A percentile compares a stretch with the other conserved stretches of the same genome.
These are phyloP conservation scores for Persicaria tinctoria DNA, from an alignment of 148 eudicot genomes.

Conservation along the genomic window DNA sequence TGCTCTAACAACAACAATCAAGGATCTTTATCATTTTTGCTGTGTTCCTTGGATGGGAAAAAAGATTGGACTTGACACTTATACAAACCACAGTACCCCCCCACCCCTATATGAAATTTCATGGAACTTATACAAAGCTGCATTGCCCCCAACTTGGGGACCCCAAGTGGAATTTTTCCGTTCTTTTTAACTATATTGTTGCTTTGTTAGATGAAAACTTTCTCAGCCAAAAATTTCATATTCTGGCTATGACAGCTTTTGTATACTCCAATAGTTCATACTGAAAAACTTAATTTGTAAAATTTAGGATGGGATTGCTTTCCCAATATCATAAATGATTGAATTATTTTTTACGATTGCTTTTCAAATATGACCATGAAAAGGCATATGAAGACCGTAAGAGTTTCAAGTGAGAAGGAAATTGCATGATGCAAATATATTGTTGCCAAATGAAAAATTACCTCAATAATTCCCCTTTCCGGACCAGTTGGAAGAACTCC, in stretches of 20 bases:
- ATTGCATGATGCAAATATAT: not conserved
- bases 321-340: not conserved
- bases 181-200: not conserved
- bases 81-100: too few relatives aligned
- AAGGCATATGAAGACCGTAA: not conserved
- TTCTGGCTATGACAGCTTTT: not conserved
- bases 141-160: too few relatives aligned
- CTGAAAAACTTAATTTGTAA: not conserved
- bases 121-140: too few relatives aligned
- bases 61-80: too few relatives aligned
- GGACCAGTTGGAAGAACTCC: constrained; percentile 99
- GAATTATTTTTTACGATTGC: not conserved
- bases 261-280: not conserved
- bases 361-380: not conserved
- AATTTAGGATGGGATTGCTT: not conserved
- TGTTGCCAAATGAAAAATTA: constrained; percentile 12
- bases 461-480: constrained; percentile 94
- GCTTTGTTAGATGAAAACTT: not conserved
- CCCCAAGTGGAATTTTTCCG: too few relatives aligned
- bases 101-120: too few relatives aligned
- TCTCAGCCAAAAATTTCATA: not conserved
- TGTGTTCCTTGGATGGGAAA: too few relatives aligned
- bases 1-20: too few relatives aligned
- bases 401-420: not conserved
- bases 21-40: too few relatives aligned